Conservation (phyloP, 2,329 filamentous ascomycete genomes). For the Botrytis sinoallii region DNA sequence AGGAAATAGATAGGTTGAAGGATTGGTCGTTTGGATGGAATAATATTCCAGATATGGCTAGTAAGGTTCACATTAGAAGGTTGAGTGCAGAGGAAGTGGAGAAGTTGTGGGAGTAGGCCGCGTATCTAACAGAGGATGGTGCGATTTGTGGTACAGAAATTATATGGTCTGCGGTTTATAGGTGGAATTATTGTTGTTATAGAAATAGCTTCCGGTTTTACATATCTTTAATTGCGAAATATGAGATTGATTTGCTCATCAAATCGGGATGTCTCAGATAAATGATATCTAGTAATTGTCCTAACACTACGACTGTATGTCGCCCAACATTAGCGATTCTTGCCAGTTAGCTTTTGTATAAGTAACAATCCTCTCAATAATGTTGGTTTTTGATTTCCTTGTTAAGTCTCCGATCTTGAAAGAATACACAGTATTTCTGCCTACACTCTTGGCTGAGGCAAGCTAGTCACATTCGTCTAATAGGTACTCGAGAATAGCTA, state of each 20-base stretch:
- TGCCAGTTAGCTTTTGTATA: neutral
- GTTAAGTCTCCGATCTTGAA: neutral
- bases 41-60: constrained; percentile 13
- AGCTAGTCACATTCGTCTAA: neutral
- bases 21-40: constrained; percentile 18
- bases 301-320: neutral
- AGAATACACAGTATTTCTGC: neutral
- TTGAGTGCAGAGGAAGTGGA: neutral
- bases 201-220: neutral
- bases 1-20: constrained; percentile 7
- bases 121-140: neutral
- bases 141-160: neutral
- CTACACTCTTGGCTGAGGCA: neutral
- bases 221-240: neutral
- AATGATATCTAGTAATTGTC: neutral
- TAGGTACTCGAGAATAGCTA: too few relatives aligned
- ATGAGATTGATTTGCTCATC: neutral
- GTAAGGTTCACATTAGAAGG: constrained; percentile 2
- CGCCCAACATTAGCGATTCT: neutral
- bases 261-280: neutral
- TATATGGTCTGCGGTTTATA: neutral
- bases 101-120: neutral
- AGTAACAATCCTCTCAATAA: neutral
- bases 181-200: neutral
- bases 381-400: neutral